phyloP scores from a whole-genome alignment of 2,329 filamentous ascomycete genomes.

The Dissoconium aciculare region DNA sequence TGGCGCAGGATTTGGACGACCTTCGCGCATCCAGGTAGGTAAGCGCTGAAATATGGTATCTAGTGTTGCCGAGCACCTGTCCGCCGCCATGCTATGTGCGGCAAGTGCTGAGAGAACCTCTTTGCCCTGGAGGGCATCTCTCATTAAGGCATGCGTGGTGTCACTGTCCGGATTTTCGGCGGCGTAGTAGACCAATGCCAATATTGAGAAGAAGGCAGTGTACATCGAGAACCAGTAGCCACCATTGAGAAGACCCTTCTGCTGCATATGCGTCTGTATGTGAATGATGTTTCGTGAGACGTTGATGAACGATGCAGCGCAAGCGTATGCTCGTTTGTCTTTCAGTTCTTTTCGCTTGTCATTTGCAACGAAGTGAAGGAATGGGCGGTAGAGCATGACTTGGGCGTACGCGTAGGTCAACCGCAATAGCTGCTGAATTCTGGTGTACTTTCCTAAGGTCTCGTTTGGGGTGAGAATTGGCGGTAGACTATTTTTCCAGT shows the following conservation, averaged over 20 bases:
- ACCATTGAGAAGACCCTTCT: constrained; percentile 58
- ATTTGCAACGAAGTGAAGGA: constrained; percentile 67
- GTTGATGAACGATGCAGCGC: constrained; percentile 51
- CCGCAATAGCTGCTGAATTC: constrained; percentile 57
- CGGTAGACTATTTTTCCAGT: constrained; percentile 54
- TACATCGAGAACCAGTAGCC: constrained; percentile 81
- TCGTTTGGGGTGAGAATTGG: constrained; percentile 67
- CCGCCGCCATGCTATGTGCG: constrained; percentile 73
- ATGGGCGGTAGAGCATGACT: constrained; percentile 68
- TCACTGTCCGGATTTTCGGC: constrained; percentile 64
- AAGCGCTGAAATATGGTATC: constrained; percentile 71
- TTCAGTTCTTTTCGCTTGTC: constrained; percentile 35
- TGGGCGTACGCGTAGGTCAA: constrained; percentile 75
- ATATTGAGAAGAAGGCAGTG: constrained; percentile 66
- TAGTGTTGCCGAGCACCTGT: constrained; percentile 65
- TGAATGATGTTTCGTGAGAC: constrained; percentile 62
- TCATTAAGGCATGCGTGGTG: constrained; percentile 63
- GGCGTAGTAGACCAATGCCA: constrained; percentile 66
- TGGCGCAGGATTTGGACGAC: constrained; percentile 27
- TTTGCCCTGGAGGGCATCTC: constrained; percentile 71
- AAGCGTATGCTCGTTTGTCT: constrained; percentile 68
- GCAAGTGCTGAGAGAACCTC: constrained; percentile 68
- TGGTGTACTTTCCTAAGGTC: constrained; percentile 50
- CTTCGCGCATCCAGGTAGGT: constrained; percentile 42
- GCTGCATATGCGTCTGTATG: constrained; percentile 63